These are phyloP conservation scores for Russula vinacea DNA, from an alignment of 768 basidiomycete species.

Conservation along the genomic window DNA sequence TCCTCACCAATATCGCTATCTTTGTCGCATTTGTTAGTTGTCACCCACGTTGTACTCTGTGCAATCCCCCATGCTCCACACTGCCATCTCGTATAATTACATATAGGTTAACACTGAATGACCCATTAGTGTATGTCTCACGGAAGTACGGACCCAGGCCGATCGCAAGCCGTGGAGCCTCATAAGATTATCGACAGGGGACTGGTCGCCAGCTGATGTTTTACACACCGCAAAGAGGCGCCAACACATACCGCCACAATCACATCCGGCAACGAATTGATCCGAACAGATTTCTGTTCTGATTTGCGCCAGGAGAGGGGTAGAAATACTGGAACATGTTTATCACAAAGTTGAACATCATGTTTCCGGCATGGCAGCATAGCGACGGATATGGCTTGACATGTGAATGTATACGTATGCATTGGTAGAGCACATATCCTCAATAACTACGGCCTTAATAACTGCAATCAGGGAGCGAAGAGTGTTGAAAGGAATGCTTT, in stretches of 20 bases:
- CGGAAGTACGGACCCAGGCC: constrained; percentile 9
- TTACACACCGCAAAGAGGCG: neutral
- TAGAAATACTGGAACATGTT: constrained; percentile 22
- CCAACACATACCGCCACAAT: constrained; percentile 22
- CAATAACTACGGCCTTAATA: constrained; percentile 14
- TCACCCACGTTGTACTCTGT: constrained; percentile 5
- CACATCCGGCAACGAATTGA: constrained; percentile 12
- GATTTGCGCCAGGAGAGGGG: constrained; percentile 19
- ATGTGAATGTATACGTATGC: constrained; percentile 17
- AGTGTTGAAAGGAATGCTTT: constrained; percentile 82
- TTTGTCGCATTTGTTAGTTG: constrained; percentile 7
- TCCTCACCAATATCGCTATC: constrained; percentile 19
- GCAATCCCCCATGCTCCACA: constrained; percentile 2
- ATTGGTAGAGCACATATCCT: constrained; percentile 4
- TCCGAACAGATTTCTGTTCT: constrained; percentile 9
- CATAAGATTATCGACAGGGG: neutral
- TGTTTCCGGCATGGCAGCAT: constrained; percentile 31
- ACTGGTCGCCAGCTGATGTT: constrained; percentile 2
- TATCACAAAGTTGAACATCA: constrained; percentile 29
- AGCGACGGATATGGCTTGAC: constrained; percentile 25
- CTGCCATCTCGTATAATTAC: constrained; percentile 16
- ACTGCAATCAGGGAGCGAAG: constrained; percentile 67
- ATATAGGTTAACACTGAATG: constrained; percentile 10
- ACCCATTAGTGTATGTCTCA: constrained; percentile 15
- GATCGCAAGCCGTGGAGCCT: constrained; percentile 8